Conservation (phyloP, 2,329 filamentous ascomycete species). For the Claviceps sp. region DNA sequence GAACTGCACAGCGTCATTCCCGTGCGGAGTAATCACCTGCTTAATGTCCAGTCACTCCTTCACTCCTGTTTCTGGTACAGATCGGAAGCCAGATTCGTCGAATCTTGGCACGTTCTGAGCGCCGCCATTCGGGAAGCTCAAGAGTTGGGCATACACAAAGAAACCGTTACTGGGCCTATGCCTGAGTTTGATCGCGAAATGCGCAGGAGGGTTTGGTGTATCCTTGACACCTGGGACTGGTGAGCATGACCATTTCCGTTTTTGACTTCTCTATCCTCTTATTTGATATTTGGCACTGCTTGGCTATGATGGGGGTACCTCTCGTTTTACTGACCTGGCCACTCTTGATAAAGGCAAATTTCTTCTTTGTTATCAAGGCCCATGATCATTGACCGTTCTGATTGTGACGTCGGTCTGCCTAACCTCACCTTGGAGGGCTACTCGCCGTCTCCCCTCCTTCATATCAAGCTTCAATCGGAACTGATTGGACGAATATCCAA, state of each 20-base stretch:
- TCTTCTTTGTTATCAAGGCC: constrained; percentile 20
- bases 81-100: constrained; percentile 22
- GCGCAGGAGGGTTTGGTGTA: constrained; percentile 22
- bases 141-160: constrained; percentile 22
- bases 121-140: constrained; percentile 23
- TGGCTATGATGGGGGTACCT: no score
- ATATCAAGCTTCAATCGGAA: constrained; percentile 24
- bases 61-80: constrained; percentile 27
- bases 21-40: constrained; percentile 18
- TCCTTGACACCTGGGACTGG: constrained; percentile 26
- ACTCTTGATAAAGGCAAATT: constrained; percentile 17
- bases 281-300: no score
- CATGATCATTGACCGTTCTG: constrained; percentile 21
- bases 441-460: constrained; percentile 18
- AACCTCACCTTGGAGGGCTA: constrained; percentile 19
- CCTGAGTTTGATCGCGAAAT: constrained; percentile 24
- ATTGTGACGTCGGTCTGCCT: constrained; percentile 20
- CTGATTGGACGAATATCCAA: constrained; percentile 18
- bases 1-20: constrained; percentile 21
- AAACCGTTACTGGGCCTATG: constrained; percentile 13
- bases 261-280: not conserved
- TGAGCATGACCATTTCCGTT: constrained; percentile 8
- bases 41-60: constrained; percentile 22
- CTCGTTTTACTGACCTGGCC: not conserved
- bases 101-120: constrained; percentile 24